Conservation (phyloP, 345 rosid species). For the Murraya koenigii region DNA sequence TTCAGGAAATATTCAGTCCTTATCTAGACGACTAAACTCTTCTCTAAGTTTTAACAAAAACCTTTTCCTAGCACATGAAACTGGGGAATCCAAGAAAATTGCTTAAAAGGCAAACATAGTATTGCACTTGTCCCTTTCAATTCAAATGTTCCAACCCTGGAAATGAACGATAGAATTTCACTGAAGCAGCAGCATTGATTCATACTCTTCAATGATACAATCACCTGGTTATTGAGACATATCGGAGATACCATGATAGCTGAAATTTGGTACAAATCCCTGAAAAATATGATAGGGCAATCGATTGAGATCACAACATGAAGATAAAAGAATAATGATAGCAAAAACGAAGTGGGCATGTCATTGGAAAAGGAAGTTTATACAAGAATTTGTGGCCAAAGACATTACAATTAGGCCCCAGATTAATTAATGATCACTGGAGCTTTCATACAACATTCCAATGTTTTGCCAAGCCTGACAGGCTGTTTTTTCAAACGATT, state of each 20-base stretch:
- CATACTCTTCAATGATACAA: not conserved
- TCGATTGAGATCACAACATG: not conserved
- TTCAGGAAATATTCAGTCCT: too few species aligned
- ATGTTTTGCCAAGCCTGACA: constrained; percentile 4
- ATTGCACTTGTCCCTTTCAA: not conserved
- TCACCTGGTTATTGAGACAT: not conserved
- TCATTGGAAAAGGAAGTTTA: not conserved
- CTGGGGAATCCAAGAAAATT: not conserved
- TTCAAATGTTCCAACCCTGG: not conserved
- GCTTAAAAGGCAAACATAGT: not conserved
- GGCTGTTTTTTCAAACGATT: constrained; percentile 2
- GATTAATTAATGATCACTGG: not conserved
- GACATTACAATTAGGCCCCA: not conserved
- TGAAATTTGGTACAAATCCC: not conserved
- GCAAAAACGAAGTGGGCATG: not conserved
- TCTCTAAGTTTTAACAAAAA: too few species aligned
- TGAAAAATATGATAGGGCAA: not conserved
- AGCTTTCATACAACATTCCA: not conserved
- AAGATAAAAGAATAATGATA: not conserved
- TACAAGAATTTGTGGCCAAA: not conserved
- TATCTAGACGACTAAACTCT: too few species aligned
- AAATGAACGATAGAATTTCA: not conserved
- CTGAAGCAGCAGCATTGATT: not conserved
- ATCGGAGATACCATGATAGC: not conserved
- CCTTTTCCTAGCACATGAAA: not conserved